phyloP scores from a whole-genome alignment of 345 rosid genomes.

The Mallotus nudiflorus region DNA sequence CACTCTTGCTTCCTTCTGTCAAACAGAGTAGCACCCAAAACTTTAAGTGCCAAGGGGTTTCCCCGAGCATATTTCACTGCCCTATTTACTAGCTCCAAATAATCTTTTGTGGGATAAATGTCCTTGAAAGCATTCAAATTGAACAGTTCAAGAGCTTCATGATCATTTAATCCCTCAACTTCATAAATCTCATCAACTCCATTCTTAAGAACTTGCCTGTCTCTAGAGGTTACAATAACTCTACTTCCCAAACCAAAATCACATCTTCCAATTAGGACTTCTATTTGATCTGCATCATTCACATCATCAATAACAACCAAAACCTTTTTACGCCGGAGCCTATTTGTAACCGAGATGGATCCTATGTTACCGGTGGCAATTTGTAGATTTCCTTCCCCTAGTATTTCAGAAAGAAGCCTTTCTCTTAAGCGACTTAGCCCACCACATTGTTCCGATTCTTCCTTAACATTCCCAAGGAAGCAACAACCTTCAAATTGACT shows the following conservation, averaged over 20 bases:
- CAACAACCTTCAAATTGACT: constrained; percentile 1
- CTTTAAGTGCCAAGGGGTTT: constrained; percentile 1
- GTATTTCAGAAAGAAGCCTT: neutral
- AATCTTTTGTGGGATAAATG: neutral
- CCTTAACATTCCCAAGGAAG: neutral
- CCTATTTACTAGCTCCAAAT: neutral
- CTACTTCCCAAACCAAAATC: neutral
- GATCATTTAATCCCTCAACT: neutral
- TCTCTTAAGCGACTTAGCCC: neutral
- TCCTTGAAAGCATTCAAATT: constrained; percentile 1
- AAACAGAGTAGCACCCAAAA: constrained; percentile 1
- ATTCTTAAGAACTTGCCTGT: neutral
- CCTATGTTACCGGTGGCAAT: too few relatives aligned
- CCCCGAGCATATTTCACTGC: neutral
- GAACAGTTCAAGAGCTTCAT: constrained; percentile 2
- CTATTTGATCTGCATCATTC: neutral
- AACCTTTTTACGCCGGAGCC: neutral
- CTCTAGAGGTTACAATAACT: constrained; percentile 1
- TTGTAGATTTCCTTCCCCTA: too few relatives aligned
- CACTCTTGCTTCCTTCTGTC: neutral
- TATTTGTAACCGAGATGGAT: neutral
- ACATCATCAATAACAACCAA: constrained; percentile 4
- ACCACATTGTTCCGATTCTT: neutral
- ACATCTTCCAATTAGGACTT: neutral
- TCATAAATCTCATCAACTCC: neutral